Conservation (phyloP, 257 asterid genomes). For the Ballota nigra region DNA sequence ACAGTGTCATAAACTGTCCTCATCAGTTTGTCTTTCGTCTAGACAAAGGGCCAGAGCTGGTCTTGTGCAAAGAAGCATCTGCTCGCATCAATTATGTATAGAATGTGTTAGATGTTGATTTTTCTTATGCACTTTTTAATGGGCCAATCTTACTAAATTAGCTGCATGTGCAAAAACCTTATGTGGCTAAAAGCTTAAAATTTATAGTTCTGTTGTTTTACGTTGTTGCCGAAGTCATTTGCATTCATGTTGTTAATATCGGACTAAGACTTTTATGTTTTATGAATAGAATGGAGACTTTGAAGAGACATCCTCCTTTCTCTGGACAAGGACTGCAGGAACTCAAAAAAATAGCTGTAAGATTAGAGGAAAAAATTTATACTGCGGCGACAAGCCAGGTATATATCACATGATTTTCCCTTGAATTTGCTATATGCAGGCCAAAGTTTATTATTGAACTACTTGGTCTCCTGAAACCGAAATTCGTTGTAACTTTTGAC, state of each 20-base stretch:
- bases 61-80: neutral
- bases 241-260: neutral
- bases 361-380: slow-evolving; percentile 74
- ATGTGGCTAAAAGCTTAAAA: neutral
- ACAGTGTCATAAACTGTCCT: neutral
- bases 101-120: too few relatives aligned
- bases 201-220: neutral
- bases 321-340: slow-evolving; percentile 77
- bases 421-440: too few relatives aligned
- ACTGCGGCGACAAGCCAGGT: too few relatives aligned
- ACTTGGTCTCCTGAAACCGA: too few relatives aligned
- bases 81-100: neutral
- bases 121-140: neutral
- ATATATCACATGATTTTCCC: too few relatives aligned
- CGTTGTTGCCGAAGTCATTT: neutral
- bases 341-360: slow-evolving; percentile 77
- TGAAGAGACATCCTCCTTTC: slow-evolving; percentile 88
- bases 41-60: neutral
- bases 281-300: slow-evolving; percentile 70
- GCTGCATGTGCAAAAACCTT: neutral
- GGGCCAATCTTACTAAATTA: neutral
- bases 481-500: too few relatives aligned
- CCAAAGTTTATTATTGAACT: too few relatives aligned
- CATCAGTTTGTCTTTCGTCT: neutral
- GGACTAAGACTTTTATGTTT: slow-evolving; percentile 15